Evolutionary conservation across 306 rosid species (phyloP), one percentile per base, ranked within the genome.

Genomic region (Dalbergia cultrata): DNA sequence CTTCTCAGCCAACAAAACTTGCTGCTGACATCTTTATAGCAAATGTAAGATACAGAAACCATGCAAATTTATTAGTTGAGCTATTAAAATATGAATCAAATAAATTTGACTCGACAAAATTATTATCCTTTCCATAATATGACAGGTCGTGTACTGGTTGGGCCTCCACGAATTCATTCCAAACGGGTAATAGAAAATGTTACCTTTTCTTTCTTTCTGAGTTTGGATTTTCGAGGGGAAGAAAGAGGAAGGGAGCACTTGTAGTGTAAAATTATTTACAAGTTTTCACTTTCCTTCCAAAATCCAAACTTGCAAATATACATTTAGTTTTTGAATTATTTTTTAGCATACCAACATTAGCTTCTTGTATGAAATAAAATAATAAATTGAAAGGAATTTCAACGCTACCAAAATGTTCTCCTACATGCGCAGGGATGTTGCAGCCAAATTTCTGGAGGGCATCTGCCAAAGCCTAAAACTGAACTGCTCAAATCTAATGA

Each of bases 121-220:
- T 13, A 8, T 53, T 62, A 33, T 22, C 61, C 33, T 17, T 83
- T 72, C 67, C 41, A 49, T 13, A 8, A 47, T 79, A 9, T 56
- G 14, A 83, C 89, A 94, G 98, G 88, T 16, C 13, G 1, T 88
- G 2, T 88, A 91, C 64, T 74, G 86, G 89, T 67, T 88, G 78
- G 92, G 93, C 62, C 19, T 89, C 41, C 53, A n/a, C 14, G 90
- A 90, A 65, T 87, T 92, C 67, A 37, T 78, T 77, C 98, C 90
- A 10, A 80, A 65, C 47, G 85, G 56, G 97, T 94, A 89, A 87
- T 70, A 18, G 5, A 6, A 18, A 14, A 11, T 26, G 31, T 26
- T 26, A 0, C 3, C 31, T 26, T 26, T 26, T 26, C 31, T 26
- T 2, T 26, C 31, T 26, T 1, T 26, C 31, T n/a, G n/a, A n/a